Evolutionary conservation across 2,329 filamentous ascomycete species (phyloP).

Genomic region (Elsinoe batatas): DNA sequence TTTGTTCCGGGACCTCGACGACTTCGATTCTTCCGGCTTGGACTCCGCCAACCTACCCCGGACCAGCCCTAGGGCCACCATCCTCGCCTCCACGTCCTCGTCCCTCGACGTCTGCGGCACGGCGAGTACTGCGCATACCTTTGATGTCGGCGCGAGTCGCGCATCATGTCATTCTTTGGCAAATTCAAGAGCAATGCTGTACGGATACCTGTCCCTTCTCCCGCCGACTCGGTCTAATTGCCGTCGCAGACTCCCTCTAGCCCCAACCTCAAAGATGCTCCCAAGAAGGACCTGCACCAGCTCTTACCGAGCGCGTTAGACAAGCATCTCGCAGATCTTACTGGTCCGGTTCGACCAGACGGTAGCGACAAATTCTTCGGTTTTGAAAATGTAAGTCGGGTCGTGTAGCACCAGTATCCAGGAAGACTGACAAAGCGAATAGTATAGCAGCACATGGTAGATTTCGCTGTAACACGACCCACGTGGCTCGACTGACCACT

Average conservation of each 20-base stretch:
- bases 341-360: conserved; percentile 70
- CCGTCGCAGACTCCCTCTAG: conserved; percentile 36
- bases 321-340: conserved; percentile 72
- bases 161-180: conserved; percentile 45
- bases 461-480: conserved; percentile 17
- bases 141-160: conserved; percentile 15
- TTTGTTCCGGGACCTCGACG: conserved; percentile 1
- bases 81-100: background rate
- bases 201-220: background rate
- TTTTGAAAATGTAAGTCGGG: conserved; percentile 83
- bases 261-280: conserved; percentile 36
- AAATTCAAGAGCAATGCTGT: conserved; percentile 43
- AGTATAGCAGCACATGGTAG: conserved; percentile 98
- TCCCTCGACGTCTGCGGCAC: background rate
- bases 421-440: conserved; percentile 19
- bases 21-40: background rate
- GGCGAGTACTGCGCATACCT: background rate
- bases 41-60: background rate
- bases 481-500: background rate
- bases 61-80: background rate
- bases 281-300: conserved; percentile 52
- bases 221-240: conserved; percentile 12
- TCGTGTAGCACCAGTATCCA: conserved; percentile 1
- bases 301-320: conserved; percentile 50
- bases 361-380: conserved; percentile 98